Evolutionary conservation across 2,329 filamentous ascomycete species (phyloP).

Genomic region (Nothophoma quercina): DNA sequence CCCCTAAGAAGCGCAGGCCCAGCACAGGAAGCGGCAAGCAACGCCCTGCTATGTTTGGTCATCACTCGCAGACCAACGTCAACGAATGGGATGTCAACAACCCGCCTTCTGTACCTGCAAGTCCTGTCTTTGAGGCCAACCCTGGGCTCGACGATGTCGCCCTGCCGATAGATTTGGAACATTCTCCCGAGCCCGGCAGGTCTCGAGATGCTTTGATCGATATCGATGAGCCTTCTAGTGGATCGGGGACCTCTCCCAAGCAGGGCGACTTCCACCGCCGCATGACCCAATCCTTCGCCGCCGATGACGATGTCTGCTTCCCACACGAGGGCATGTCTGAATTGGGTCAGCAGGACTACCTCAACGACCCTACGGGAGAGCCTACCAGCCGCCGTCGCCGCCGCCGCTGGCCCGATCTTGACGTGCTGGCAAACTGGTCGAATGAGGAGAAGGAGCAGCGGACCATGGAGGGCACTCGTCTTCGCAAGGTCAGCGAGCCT

Average conservation of each 20-base stretch:
- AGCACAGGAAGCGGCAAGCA: constrained; percentile 41
- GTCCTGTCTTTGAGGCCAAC: constrained; percentile 62
- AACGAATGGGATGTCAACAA: constrained; percentile 68
- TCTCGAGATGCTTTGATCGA: constrained; percentile 58
- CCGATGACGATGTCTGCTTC: constrained; percentile 91
- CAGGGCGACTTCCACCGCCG: constrained; percentile 41
- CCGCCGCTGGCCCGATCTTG: constrained; percentile 84
- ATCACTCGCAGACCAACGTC: constrained; percentile 42
- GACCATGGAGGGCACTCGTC: constrained; percentile 76
- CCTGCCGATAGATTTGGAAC: constrained; percentile 69
- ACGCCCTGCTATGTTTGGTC: constrained; percentile 35
- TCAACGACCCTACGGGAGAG: constrained; percentile 55
- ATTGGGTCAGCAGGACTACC: constrained; percentile 76
- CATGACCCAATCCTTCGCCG: constrained; percentile 59
- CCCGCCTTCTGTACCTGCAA: constrained; percentile 67
- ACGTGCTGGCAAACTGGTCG: constrained; percentile 87
- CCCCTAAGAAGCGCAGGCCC: constrained; percentile 13
- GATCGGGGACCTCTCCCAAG: constrained; percentile 37
- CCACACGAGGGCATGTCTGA: constrained; percentile 81
- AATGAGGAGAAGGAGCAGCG: constrained; percentile 87
- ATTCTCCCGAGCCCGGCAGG: constrained; percentile 29
- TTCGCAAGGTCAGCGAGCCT: constrained; percentile 92
- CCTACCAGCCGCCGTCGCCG: constrained; percentile 55
- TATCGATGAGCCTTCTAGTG: constrained; percentile 64
- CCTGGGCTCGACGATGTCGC: constrained; percentile 69